These are phyloP conservation scores for Cercospora brassicicola DNA, from an alignment of 2,329 filamentous ascomycete genomes.

Conservation along the genomic window DNA sequence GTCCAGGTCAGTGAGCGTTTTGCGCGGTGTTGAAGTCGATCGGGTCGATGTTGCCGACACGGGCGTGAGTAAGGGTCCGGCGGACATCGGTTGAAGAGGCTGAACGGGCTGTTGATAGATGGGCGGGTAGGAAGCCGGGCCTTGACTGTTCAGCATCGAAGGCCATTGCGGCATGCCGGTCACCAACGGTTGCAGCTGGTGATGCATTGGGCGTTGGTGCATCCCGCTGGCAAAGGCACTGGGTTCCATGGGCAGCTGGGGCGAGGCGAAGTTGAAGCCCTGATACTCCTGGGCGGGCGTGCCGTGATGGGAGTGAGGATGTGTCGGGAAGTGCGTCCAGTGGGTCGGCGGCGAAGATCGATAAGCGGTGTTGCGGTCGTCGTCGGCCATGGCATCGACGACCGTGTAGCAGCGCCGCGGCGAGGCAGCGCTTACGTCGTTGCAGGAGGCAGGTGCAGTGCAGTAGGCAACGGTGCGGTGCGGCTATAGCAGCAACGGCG, in stretches of 20 bases:
- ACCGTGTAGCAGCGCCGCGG: background rate
- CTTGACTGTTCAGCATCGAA: constrained; percentile 74
- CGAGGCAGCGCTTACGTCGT: background rate
- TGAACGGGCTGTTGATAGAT: constrained; percentile 60
- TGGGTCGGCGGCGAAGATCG: constrained; percentile 33
- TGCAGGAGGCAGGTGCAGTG: background rate
- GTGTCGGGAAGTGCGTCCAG: constrained; percentile 37
- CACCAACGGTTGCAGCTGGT: constrained; percentile 67
- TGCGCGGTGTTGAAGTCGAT: constrained; percentile 40
- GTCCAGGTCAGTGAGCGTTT: constrained; percentile 88
- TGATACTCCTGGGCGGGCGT: constrained; percentile 70
- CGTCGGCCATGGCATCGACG: constrained; percentile 36
- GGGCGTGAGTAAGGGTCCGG: constrained; percentile 55
- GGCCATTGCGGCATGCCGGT: constrained; percentile 70
- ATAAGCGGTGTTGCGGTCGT: constrained; percentile 32
- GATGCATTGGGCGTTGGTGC: constrained; percentile 54
- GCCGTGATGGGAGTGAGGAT: constrained; percentile 62
- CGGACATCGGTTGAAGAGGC: constrained; percentile 46
- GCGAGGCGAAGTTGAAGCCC: constrained; percentile 62
- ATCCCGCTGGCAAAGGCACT: constrained; percentile 55
- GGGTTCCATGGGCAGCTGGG: constrained; percentile 61
- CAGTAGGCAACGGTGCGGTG: background rate
- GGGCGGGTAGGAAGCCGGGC: constrained; percentile 57
- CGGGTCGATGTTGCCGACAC: constrained; percentile 50
- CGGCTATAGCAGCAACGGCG: background rate